Percentiles rank a stretch among this genome's conserved stretches.
Evolutionary conservation across 768 basidiomycete species (phyloP).

Genomic region (Multifurca ochricompacta): DNA sequence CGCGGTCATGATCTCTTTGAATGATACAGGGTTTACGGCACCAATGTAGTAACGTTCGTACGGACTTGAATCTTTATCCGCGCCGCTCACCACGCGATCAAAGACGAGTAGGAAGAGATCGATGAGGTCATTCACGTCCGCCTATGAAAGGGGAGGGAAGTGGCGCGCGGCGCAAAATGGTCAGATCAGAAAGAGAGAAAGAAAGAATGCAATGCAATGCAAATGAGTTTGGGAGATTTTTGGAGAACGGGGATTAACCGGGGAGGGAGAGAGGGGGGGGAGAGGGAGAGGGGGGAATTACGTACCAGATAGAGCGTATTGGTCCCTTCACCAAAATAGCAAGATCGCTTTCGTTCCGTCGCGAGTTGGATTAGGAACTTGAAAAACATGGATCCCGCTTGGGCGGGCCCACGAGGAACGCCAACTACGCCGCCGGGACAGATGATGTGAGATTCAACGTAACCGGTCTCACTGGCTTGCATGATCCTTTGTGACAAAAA

Average conservation of each 20-base stretch:
- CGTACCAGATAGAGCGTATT: too few relatives aligned
- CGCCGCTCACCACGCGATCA: background rate
- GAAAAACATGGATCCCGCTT: background rate
- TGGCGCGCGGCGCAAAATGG: too few relatives aligned
- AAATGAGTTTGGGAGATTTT: background rate
- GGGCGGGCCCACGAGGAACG: background rate
- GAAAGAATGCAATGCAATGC: background rate
- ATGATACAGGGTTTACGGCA: background rate
- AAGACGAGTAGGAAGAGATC: background rate
- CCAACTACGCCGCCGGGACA: background rate
- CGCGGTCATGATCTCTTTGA: background rate
- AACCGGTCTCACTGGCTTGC: background rate
- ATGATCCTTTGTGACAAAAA: background rate
- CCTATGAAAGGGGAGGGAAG: background rate
- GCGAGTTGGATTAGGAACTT: background rate
- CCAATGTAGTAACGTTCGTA: slow-evolving; percentile 1
- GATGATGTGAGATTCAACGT: background rate
- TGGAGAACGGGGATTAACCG: too few relatives aligned
- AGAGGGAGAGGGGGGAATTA: too few relatives aligned
- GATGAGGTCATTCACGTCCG: background rate
- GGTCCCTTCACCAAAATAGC: too few relatives aligned
- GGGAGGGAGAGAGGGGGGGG: too few relatives aligned
- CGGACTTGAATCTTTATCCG: background rate
- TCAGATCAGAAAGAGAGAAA: too few relatives aligned
- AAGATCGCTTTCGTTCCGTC: background rate